Evolutionary conservation across 768 basidiomycete genomes (phyloP).

Genomic region (Candolleomyces eurysporus): DNA sequence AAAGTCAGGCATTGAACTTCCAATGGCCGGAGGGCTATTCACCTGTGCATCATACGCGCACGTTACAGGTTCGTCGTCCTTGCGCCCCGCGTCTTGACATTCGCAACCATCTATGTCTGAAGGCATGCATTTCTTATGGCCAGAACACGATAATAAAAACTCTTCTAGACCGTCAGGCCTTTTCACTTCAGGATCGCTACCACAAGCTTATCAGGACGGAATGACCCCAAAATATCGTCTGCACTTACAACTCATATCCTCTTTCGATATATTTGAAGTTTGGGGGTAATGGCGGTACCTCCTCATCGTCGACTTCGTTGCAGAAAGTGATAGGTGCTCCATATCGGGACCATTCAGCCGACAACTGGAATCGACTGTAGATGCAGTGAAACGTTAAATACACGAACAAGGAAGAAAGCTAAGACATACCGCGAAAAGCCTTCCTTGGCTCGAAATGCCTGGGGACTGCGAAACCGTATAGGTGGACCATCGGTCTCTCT

Average conservation of each 20-base stretch:
- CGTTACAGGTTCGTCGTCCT: constrained; percentile 13
- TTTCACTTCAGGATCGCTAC: constrained; percentile 10
- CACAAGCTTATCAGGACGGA: background rate
- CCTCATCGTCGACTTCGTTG: constrained; percentile 43
- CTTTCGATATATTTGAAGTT: constrained; percentile 54
- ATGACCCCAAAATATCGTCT: background rate
- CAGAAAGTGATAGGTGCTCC: constrained; percentile 33
- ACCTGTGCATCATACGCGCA: constrained; percentile 3
- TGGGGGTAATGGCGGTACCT: constrained; percentile 39
- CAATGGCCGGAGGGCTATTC: background rate
- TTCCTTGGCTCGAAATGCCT: background rate
- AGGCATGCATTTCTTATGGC: constrained; percentile 35
- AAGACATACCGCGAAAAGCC: background rate
- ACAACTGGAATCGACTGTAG: constrained; percentile 23
- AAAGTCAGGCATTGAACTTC: background rate
- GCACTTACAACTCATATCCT: constrained; percentile 47
- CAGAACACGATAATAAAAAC: constrained; percentile 42
- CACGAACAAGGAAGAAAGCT: background rate
- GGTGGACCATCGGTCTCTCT: background rate
- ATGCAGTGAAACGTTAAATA: background rate
- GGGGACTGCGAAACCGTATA: background rate
- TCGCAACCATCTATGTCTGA: constrained; percentile 32
- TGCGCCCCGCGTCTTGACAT: constrained; percentile 47
- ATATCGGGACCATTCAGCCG: constrained; percentile 32
- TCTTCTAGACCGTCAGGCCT: constrained; percentile 14